phyloP scores from a whole-genome alignment of 306 rosid genomes.

The Prunus padus region DNA sequence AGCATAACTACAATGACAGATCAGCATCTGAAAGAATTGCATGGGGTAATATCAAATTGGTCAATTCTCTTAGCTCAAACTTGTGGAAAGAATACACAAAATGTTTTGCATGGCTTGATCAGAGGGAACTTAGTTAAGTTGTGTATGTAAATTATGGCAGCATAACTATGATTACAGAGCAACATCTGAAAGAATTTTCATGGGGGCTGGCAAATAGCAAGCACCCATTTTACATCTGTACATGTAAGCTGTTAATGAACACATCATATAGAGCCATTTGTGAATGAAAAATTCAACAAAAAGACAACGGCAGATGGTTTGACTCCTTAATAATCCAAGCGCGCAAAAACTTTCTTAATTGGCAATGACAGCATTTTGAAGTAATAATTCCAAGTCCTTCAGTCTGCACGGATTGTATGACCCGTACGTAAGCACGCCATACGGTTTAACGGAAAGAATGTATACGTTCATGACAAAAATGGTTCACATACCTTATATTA shows the following conservation, averaged over 20 bases:
- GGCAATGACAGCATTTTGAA: conserved; percentile 56
- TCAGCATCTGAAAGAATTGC: too few species aligned
- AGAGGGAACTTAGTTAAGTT: conserved; percentile 30
- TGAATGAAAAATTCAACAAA: background rate
- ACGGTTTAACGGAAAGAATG: conserved; percentile 4
- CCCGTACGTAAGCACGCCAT: background rate
- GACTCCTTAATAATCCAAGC: background rate
- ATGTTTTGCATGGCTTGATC: conserved; percentile 36
- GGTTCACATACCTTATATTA: conserved; percentile 53
- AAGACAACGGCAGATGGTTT: background rate
- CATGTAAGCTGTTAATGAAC: background rate
- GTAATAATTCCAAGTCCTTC: conserved; percentile 73
- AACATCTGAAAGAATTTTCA: conserved; percentile 41
- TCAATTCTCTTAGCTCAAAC: conserved; percentile 26
- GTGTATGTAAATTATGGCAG: conserved; percentile 43
- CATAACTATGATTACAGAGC: conserved; percentile 28
- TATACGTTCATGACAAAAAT: background rate
- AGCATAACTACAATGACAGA: too few species aligned
- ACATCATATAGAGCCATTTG: background rate
- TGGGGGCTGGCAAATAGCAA: conserved; percentile 49
- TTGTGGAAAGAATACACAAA: conserved; percentile 40
- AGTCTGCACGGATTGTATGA: conserved; percentile 52
- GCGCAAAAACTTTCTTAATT: conserved; percentile 30
- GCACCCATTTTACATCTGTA: conserved; percentile 4
- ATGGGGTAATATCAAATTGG: too few species aligned